Evolutionary conservation across 2,329 filamentous ascomycete genomes (phyloP), one percentile per base, ranked within the genome.

Genomic region (Beauveria caledonica): DNA sequence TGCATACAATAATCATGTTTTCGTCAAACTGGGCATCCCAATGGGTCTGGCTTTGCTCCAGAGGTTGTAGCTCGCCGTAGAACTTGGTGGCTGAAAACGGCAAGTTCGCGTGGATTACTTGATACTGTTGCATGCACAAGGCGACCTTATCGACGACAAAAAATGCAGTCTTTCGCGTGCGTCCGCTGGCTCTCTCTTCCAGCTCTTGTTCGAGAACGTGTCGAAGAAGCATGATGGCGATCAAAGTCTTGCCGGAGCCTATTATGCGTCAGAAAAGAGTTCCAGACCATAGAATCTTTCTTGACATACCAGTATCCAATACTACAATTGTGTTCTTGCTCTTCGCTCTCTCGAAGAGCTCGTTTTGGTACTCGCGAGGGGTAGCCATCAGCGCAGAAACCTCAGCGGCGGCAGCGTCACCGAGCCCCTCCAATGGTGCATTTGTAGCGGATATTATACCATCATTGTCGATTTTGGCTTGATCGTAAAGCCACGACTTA

Each of bases 191-290:
- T 44, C 92, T 83, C 64, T 85, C 76, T 63, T 90, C 86, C 1
- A 97, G 75, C 71, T 99, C 94, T 62, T 87, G 78, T 44, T 91
- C 85, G 33, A 97, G 80, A 10, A 85, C 80, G 70, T 95, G 84
- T 44, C 86, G 85, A 25, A 97, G 80, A 5, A 99, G 79, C 3
- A 97, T 80, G 1, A 90, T 92, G 0, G 94, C 92, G 66, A 99
- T 97, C n/a, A 97, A 78, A 0, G 94, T 99, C 74, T 99, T 99
- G 2, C 94, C 94, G 3, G 91, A 92, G 13, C 94, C 89, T 87
- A 62, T 1, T 8, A 17, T 17, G 45, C n/a, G 27, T 64, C 55
- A 66, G 66, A 19, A 39, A 29, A 5, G 2, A 19, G n/a, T n/a
- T n/a, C n/a, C n/a, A n/a, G n/a, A n/a, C n/a, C n/a, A n/a, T n/a